These are phyloP conservation scores for Diospyros lotus DNA, from an alignment of 148 eudicot species.

Conservation along the genomic window DNA sequence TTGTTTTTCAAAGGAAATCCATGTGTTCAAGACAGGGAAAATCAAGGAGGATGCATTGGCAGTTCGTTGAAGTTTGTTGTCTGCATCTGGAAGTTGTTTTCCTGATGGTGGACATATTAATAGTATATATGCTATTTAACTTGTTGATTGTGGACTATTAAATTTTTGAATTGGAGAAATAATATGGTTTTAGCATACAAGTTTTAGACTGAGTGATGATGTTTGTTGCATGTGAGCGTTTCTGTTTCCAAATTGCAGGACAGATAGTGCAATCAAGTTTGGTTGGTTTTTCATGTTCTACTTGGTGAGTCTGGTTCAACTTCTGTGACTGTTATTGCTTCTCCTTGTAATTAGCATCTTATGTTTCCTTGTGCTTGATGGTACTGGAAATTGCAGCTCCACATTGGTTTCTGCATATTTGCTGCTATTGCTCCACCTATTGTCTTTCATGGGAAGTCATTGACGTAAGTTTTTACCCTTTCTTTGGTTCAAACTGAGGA, in stretches of 20 bases:
- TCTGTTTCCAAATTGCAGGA: constrained; percentile 51
- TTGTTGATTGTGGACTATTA: neutral
- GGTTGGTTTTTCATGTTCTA: constrained; percentile 95
- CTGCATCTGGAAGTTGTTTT: neutral
- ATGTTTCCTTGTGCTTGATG: constrained; percentile 14
- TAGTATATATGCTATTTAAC: constrained; percentile 3
- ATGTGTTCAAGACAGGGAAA: too few species aligned
- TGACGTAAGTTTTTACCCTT: constrained; percentile 59
- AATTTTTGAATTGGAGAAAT: neutral
- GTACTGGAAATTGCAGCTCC: constrained; percentile 53
- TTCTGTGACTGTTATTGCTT: neutral
- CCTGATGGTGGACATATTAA: neutral
- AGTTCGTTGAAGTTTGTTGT: neutral
- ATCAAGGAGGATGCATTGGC: too few species aligned
- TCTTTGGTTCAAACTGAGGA: neutral
- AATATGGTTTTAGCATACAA: neutral
- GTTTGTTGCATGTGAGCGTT: neutral
- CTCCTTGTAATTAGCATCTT: neutral
- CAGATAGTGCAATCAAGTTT: constrained; percentile 91
- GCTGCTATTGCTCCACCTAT: constrained; percentile 99
- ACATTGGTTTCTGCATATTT: constrained; percentile 78
- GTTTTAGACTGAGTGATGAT: constrained; percentile 1
- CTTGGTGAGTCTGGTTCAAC: constrained; percentile 48
- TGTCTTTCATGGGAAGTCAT: constrained; percentile 85
- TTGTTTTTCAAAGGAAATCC: too few species aligned